Evolutionary conservation across 495 filamentous ascomycete genomes (phyloP).

Genomic region (Xylaria cubensis): DNA sequence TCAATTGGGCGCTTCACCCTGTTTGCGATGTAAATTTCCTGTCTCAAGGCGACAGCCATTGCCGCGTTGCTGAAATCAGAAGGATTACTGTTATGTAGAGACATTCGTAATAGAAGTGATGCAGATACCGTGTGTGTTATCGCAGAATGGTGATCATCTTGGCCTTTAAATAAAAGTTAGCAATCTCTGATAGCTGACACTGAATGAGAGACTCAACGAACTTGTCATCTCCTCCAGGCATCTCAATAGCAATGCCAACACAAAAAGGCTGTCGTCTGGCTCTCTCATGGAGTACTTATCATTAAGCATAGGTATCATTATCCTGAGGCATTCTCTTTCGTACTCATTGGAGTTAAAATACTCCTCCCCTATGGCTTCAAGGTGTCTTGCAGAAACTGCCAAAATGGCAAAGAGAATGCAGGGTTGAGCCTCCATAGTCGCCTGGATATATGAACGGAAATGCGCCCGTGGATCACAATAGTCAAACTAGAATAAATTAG

Average conservation of each 20-base stretch:
- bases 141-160: neutral
- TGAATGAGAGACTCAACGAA: neutral
- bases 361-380: neutral
- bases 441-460: neutral
- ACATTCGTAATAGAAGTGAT: neutral
- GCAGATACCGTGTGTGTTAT: neutral
- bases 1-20: slow-evolving; percentile 1
- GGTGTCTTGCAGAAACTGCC: neutral
- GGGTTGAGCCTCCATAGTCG: neutral
- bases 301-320: slow-evolving; percentile 9
- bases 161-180: neutral
- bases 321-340: neutral
- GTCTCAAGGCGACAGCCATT: neutral
- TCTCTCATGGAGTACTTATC: neutral
- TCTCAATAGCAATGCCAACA: neutral
- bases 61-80: slow-evolving; percentile 3
- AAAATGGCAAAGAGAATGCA: neutral
- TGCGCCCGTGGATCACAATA: slow-evolving; percentile 2
- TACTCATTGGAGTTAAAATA: slow-evolving; percentile 1
- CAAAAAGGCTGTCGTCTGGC: slow-evolving; percentile 1
- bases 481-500: neutral
- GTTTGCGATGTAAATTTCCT: slow-evolving; percentile 7
- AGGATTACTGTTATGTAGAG: neutral
- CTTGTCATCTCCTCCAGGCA: slow-evolving; percentile 2
- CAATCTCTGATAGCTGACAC: neutral